These are phyloP conservation scores for Trichoderma atroviride DNA, from an alignment of 2,329 filamentous ascomycete species.

Conservation along the genomic window DNA sequence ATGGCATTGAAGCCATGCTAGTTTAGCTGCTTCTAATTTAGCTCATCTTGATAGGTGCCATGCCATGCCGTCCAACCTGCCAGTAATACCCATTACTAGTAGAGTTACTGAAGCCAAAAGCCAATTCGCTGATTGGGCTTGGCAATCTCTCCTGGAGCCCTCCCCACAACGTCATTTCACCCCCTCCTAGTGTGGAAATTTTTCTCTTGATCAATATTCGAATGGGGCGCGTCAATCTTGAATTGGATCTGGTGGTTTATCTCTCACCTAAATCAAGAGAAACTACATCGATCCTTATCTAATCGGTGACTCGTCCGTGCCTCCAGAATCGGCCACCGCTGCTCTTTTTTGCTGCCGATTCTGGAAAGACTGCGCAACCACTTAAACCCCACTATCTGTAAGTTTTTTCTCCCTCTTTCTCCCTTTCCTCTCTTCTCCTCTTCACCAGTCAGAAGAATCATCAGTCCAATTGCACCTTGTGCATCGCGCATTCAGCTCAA, in stretches of 20 bases:
- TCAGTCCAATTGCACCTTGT: slow-evolving; percentile 7
- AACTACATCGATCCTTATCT: slow-evolving; percentile 13
- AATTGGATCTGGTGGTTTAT: slow-evolving; percentile 17
- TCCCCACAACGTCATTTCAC: slow-evolving; percentile 20
- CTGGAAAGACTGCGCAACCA: slow-evolving; percentile 1
- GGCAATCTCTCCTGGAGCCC: background rate
- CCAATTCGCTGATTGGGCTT: background rate
- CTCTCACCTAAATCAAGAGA: slow-evolving; percentile 12
- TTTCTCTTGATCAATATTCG: background rate
- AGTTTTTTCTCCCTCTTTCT: slow-evolving; percentile 27
- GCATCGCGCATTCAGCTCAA: background rate
- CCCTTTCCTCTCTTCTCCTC: background rate
- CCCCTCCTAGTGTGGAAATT: background rate
- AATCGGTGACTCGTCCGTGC: slow-evolving; percentile 25
- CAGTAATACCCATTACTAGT: background rate
- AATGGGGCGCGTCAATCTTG: slow-evolving; percentile 20
- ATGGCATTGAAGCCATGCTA: background rate
- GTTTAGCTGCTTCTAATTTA: background rate
- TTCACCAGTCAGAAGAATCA: slow-evolving; percentile 25
- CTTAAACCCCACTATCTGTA: slow-evolving; percentile 26
- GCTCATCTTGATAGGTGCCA: background rate
- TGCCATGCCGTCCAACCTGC: background rate
- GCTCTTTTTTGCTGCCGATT: background rate
- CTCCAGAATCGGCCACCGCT: slow-evolving; percentile 24
- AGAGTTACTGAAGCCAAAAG: background rate